Conservation (phyloP, 179 eudicot species). For the Monotropa hypopitys region DNA sequence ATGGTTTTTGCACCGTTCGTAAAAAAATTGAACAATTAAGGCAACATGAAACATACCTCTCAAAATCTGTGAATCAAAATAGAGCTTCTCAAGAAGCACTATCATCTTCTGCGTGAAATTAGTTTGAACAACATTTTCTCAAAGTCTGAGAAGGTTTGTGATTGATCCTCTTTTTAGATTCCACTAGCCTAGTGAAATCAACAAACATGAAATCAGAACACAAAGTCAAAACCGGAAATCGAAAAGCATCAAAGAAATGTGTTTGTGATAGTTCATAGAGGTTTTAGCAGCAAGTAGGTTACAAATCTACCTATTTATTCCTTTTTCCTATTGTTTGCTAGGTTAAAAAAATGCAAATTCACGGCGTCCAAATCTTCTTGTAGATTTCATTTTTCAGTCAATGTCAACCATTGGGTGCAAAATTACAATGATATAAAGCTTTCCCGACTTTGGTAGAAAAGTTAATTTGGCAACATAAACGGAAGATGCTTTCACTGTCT, state of each 20-base stretch:
- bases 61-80: conserved; percentile 85
- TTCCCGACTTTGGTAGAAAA: not conserved
- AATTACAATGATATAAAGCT: not conserved
- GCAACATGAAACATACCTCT: conserved; percentile 45
- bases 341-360: not conserved
- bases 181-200: no score
- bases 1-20: not conserved
- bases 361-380: not conserved
- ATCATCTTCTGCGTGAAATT: conserved; percentile 97
- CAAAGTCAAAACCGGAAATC: no score
- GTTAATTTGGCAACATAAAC: not conserved
- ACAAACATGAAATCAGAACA: no score
- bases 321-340: not conserved
- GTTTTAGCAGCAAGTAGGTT: not conserved
- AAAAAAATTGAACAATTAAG: conserved; percentile 1
- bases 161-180: no score
- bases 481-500: not conserved
- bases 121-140: conserved; percentile 94
- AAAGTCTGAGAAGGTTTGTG: conserved; percentile 83
- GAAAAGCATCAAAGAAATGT: no score
- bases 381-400: not conserved
- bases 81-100: conserved; percentile 90
- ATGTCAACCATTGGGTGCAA: not conserved
- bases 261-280: no score
- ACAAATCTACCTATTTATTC: not conserved